Base-by-base conservation (phyloP, 2,329 filamentous ascomycete species). In the Calonectria pseudoreteaudii region DNA sequence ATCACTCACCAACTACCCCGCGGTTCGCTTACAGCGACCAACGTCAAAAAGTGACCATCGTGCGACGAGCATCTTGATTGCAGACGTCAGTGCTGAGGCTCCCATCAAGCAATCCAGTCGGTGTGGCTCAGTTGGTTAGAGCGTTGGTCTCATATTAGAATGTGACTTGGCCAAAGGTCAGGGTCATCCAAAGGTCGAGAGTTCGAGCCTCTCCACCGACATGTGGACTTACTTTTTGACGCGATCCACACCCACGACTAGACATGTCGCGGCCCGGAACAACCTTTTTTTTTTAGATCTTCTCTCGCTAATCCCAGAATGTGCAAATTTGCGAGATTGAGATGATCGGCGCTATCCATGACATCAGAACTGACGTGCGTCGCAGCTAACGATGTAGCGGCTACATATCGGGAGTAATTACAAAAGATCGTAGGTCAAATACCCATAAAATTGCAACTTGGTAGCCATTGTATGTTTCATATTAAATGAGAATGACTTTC, bases 91-190 rank as follows among this genome's bases (percentile, higher is more conserved):
- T 4, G 14, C 8, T 20, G 23, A 28, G 56, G 36, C 56, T 62
- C 36, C 11, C 56, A 62, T 28, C 56, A 62, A 23, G n/a, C 11
- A 62, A 44, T 41, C 34, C 3, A 20, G 56, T 62, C 56, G 56
- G 56, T 62, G 56, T 62, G 56, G 56, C 56, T 62, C 56, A 62
- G 56, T 62, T 62, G 56, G 56, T 62, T 62, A 62, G 56, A 62
- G 56, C 56, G 56, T 62, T 62, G 56, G 56, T 62, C 56, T 62
- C 56, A 62, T 62, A 62, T 41, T 62, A 30, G 9, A 62, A 28
- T 62, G 23, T 62, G 56, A 62, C 56, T 62, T 62, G 56, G 34
- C 34, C 56, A 41, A 14, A 62, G 56, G 56, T 62, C 56, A 62
- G 56, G 56, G 56, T 20, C 26, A 62, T 62, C 56, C 56, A 62